Evolutionary conservation across 805 yeast species (phyloP), one percentile per base, ranked within the genome.

Genomic region (Candida gorgasii): DNA sequence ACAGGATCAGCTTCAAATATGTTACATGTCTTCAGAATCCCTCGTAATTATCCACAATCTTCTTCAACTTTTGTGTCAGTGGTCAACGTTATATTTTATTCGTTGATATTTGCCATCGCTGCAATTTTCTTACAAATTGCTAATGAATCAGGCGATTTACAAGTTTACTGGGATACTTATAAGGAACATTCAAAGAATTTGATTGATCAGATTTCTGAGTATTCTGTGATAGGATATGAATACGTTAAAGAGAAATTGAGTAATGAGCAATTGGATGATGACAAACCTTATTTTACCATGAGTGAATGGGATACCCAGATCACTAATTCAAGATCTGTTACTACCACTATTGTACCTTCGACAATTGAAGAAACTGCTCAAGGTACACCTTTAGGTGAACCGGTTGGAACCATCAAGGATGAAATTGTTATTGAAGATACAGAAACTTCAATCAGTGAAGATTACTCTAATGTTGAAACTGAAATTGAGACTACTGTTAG

Each of bases 1-100:
- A 76, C 88, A 16, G 83, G 80, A 0, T 83, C 92, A 24, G 95
- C 90, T 1, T 86, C 93, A 2, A 82, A 84, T 47, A 74, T 88
- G 1, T 76, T 89, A 20, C 79, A 75, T 51, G 79, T 88, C 7
- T 63, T 82, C 44, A 71, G 68, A 43, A 59, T 88, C 15, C 90
- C 93, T 3, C 64, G 61, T 17, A 73, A 72, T 16, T 70, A 70
- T 46, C 63, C 75, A 1, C 56, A 57, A 3, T 67, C 78, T 5
- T 64, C 61, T 42, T 72, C 78, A 6, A 46, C 58, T 30, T 39
- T 72, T 32, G 64, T 67, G 15, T 49, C 67, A 8, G 37, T 68
- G 15, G 52, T 72, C 59, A 59, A 55, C 36, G 62, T 61, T 43
- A 53, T 72, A 37, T 54, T 69, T 40, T 57, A 62, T n/a, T 57